Conservation (phyloP, 371 early-diverging fungal species). For the Mortierella sp. region DNA sequence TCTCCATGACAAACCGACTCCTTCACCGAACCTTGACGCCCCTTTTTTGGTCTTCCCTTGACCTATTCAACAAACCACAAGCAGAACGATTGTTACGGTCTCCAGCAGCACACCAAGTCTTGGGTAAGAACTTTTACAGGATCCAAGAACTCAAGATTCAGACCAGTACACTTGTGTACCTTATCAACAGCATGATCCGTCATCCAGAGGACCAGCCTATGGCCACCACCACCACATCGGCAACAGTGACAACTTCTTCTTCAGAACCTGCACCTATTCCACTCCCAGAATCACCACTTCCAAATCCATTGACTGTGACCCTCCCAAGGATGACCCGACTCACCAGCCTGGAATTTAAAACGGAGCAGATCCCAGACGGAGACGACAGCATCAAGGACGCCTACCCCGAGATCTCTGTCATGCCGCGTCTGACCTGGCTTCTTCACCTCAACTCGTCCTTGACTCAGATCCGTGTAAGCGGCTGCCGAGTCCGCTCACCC, state of each 20-base stretch:
- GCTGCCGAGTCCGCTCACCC: not conserved
- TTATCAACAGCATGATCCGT: not conserved
- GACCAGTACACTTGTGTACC: not conserved
- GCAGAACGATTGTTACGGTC: not conserved
- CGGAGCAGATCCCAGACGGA: not conserved
- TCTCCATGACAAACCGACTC: not conserved
- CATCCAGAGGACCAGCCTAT: not conserved
- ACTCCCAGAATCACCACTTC: not conserved
- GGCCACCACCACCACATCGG: not conserved
- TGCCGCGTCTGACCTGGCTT: not conserved
- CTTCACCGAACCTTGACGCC: not conserved
- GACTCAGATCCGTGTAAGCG: not conserved
- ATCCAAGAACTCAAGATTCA: constrained; percentile 4
- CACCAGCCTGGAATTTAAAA: not conserved
- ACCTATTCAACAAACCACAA: not conserved
- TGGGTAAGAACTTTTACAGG: not conserved
- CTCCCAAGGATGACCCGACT: not conserved
- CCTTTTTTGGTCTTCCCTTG: not conserved
- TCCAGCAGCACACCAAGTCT: not conserved
- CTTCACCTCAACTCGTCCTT: not conserved
- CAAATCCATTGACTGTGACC: not conserved
- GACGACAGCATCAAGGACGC: not conserved
- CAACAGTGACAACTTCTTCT: not conserved
- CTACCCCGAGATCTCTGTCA: constrained; percentile 6
- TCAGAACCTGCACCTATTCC: not conserved